Conservation (phyloP, 805 yeast species). For the Suhomyces sp. region DNA sequence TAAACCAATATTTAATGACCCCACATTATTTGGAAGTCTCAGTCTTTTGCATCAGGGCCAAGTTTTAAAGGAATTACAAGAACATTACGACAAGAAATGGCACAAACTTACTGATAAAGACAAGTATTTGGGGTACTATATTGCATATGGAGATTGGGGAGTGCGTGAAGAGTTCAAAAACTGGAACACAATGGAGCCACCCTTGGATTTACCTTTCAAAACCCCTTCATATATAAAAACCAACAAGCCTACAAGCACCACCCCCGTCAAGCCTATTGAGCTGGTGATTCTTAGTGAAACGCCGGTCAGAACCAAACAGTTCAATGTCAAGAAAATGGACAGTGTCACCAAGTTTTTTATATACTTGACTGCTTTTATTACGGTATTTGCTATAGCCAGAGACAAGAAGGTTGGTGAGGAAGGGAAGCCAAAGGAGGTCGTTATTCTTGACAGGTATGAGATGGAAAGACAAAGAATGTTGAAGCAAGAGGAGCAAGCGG, state of each 20-base stretch:
- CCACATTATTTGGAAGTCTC: constrained; percentile 28
- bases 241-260: constrained; percentile 20
- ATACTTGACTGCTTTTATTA: constrained; percentile 46
- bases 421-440: constrained; percentile 38
- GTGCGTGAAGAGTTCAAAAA: constrained; percentile 56
- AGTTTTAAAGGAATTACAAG: constrained; percentile 49
- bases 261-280: constrained; percentile 33
- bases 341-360: constrained; percentile 55
- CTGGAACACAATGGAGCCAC: constrained; percentile 43
- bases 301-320: constrained; percentile 42
- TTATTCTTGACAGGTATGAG: constrained; percentile 38
- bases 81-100: constrained; percentile 57
- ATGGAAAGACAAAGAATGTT: constrained; percentile 19
- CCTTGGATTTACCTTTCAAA: constrained; percentile 60
- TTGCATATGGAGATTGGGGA: constrained; percentile 71
- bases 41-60: constrained; percentile 57
- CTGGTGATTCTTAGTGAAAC: constrained; percentile 44
- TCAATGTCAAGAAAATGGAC: constrained; percentile 52
- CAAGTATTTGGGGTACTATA: constrained; percentile 57
- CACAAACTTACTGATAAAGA: constrained; percentile 42
- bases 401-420: constrained; percentile 52
- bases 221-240: constrained; percentile 34
- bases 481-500: constrained; percentile 14
- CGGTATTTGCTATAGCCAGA: constrained; percentile 51
- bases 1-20: constrained; percentile 38